phyloP scores from a whole-genome alignment of 345 rosid genomes.

The Mercurialis annua region DNA sequence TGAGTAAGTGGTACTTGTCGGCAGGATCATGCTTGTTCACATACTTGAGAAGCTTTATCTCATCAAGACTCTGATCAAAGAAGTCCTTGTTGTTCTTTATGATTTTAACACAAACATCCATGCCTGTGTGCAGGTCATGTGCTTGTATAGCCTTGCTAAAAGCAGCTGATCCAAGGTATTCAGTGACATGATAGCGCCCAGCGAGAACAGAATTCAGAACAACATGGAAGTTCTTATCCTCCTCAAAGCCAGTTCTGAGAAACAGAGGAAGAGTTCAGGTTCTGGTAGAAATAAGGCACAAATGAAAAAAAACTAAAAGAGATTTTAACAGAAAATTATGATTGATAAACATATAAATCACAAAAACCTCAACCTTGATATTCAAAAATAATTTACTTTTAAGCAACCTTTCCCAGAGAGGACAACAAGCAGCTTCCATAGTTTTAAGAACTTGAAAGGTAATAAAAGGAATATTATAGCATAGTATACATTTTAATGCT shows the following conservation, averaged over 20 bases:
- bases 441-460: not conserved
- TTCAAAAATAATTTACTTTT: not conserved
- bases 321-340: not conserved
- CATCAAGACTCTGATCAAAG: conserved; percentile 99
- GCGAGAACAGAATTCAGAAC: conserved; percentile 91
- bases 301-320: not conserved
- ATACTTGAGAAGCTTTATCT: conserved; percentile 96
- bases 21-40: conserved; percentile 98
- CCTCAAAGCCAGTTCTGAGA: conserved; percentile 98
- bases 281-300: conserved; percentile 15
- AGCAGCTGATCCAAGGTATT: conserved; percentile 99
- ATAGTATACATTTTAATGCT: not conserved
- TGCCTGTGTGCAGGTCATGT: conserved; percentile 95
- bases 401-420: not conserved
- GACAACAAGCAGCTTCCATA: not conserved
- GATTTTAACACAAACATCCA: conserved; percentile 97
- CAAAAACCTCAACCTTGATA: not conserved
- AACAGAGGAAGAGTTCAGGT: conserved; percentile 19
- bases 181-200: conserved; percentile 97
- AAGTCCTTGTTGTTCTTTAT: conserved; percentile 99
- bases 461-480: not conserved
- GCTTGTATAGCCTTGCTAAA: conserved; percentile 99
- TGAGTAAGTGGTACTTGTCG: conserved; percentile 92
- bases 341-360: not conserved
- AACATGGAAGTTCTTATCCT: conserved; percentile 98